Conservation (phyloP, 495 filamentous ascomycete species). For the Lasiosphaeria ovina region DNA sequence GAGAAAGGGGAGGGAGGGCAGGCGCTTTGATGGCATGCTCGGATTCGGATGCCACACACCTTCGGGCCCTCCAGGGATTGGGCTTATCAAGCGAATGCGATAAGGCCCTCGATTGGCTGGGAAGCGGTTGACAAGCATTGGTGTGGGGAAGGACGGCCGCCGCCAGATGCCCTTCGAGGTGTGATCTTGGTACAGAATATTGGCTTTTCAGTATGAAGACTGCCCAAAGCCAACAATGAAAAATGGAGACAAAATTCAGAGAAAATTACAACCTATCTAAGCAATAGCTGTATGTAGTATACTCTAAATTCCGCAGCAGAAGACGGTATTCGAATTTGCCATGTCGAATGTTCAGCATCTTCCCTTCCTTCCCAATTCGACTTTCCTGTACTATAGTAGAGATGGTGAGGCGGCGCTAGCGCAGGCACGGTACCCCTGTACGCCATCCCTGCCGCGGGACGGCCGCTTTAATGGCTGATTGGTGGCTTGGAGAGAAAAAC, state of each 20-base stretch:
- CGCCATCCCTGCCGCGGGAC: constrained; percentile 2
- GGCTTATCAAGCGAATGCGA: not conserved
- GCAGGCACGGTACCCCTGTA: constrained; percentile 6
- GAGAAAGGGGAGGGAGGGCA: constrained; percentile 16
- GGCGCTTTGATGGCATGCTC: constrained; percentile 9
- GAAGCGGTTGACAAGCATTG: not conserved
- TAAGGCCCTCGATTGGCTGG: not conserved
- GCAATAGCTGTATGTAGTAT: not conserved
- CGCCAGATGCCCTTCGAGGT: not conserved
- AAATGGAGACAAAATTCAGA: not conserved
- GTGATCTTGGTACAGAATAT: not conserved
- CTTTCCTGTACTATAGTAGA: not conserved
- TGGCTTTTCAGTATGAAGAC: not conserved
- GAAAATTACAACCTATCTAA: too few relatives aligned
- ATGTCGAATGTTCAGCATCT: not conserved
- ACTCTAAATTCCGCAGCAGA: not conserved
- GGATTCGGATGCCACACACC: not conserved
- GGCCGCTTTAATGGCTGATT: not conserved
- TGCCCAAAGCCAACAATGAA: not conserved
- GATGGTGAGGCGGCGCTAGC: not conserved
- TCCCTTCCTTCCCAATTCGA: not conserved
- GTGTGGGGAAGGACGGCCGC: constrained; percentile 1
- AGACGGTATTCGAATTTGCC: too few relatives aligned
- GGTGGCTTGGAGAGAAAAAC: not conserved
- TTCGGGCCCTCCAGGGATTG: not conserved